These are phyloP conservation scores for Lenwebbia sp. DNA, from an alignment of 345 rosid genomes.

Conservation along the genomic window DNA sequence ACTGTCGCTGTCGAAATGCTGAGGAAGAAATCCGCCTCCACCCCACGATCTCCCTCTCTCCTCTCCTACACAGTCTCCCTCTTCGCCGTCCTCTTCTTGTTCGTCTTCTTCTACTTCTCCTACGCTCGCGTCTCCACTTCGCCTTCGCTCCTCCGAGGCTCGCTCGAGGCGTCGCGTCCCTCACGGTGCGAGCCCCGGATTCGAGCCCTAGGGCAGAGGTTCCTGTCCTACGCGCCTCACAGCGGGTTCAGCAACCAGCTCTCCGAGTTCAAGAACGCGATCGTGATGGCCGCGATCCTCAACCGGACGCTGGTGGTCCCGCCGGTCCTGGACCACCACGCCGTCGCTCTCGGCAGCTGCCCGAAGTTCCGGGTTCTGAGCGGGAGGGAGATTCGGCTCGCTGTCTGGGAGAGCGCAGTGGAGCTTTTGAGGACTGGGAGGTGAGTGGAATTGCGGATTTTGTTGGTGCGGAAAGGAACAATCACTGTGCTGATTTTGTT, in stretches of 20 bases:
- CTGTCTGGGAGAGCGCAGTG: conserved; percentile 63
- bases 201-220: conserved; percentile 21
- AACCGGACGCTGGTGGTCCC: conserved; percentile 81
- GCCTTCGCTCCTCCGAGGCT: conserved; percentile 20
- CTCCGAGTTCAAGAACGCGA: conserved; percentile 76
- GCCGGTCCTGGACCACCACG: conserved; percentile 90
- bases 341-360: conserved; percentile 89
- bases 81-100: conserved; percentile 18
- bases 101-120: conserved; percentile 13
- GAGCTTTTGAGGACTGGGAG: conserved; percentile 56
- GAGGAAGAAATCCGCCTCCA: not conserved
- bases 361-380: conserved; percentile 79
- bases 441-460: conserved; percentile 13
- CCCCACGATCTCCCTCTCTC: not conserved
- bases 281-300: conserved; percentile 57
- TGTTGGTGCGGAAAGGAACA: not conserved
- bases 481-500: not conserved
- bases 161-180: conserved; percentile 20
- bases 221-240: conserved; percentile 79
- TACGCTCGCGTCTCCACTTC: conserved; percentile 34
- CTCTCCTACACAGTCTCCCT: not conserved
- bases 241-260: conserved; percentile 97
- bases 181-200: conserved; percentile 25
- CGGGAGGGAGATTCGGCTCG: conserved; percentile 40
- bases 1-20: not conserved